A percentile compares a stretch with the other conserved stretches of the same genome.
Evolutionary conservation across 148 eudicot genomes (phyloP).

Genomic region (Rhododendron ovatum): DNA sequence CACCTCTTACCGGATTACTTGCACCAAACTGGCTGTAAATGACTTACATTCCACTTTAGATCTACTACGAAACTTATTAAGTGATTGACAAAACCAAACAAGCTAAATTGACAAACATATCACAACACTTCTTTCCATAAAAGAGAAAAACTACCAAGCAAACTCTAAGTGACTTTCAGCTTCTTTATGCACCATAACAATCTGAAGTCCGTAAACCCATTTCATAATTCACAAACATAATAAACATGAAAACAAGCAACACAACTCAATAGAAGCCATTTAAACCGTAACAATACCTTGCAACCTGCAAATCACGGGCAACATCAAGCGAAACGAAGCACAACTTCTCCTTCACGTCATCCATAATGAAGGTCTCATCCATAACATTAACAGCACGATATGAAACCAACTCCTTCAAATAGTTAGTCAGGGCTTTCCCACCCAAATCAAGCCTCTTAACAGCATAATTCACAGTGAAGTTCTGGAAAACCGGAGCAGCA

Average conservation of each 20-base stretch:
- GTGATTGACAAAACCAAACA: background rate
- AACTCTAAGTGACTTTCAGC: background rate
- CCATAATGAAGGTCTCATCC: conserved; percentile 88
- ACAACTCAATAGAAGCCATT: background rate
- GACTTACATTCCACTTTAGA: background rate
- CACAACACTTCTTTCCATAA: background rate
- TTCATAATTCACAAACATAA: background rate
- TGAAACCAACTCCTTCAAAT: conserved; percentile 77
- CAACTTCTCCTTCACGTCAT: conserved; percentile 83
- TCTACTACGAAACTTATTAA: background rate
- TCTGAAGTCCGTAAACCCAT: background rate
- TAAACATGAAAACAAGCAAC: background rate
- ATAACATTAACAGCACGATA: conserved; percentile 83
- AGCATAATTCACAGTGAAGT: conserved; percentile 69
- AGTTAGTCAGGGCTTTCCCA: conserved; percentile 85
- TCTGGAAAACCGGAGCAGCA: conserved; percentile 76
- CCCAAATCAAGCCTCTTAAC: conserved; percentile 88
- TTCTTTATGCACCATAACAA: background rate
- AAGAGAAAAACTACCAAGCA: background rate
- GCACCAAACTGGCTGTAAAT: background rate
- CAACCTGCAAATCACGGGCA: conserved; percentile 62
- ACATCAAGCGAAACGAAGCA: conserved; percentile 87
- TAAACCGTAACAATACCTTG: conserved; percentile 40
- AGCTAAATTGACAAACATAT: background rate
- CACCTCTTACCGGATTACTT: background rate